phyloP scores from a whole-genome alignment of 768 basidiomycete genomes.

The Lactarius tabidus region DNA sequence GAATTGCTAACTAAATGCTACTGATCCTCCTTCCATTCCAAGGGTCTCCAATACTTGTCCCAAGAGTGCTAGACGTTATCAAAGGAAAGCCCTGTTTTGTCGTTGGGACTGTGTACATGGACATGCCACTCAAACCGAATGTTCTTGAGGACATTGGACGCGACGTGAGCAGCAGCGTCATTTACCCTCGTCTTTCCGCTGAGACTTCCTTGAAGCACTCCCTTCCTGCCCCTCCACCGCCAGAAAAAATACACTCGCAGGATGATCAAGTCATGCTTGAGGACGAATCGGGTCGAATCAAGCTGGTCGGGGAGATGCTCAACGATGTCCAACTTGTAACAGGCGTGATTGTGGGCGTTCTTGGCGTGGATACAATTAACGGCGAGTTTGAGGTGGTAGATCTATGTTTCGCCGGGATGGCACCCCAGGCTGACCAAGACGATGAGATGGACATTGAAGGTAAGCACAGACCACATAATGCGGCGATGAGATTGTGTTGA shows the following conservation, averaged over 20 bases:
- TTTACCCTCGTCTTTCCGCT: conserved; percentile 5
- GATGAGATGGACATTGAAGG: conserved; percentile 71
- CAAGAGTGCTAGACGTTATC: conserved; percentile 80
- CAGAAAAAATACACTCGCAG: conserved; percentile 66
- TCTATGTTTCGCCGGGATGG: conserved; percentile 78
- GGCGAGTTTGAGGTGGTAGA: conserved; percentile 96
- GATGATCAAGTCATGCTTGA: conserved; percentile 87
- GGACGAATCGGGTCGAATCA: conserved; percentile 92
- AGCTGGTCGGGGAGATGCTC: conserved; percentile 74
- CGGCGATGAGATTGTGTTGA: conserved; percentile 13
- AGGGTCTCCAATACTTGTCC: conserved; percentile 70
- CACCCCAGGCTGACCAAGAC: conserved; percentile 48
- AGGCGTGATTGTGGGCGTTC: conserved; percentile 83
- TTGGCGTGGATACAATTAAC: conserved; percentile 83
- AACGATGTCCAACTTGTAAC: conserved; percentile 68
- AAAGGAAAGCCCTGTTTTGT: conserved; percentile 86
- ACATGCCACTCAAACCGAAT: conserved; percentile 98
- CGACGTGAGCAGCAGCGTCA: conserved; percentile 59
- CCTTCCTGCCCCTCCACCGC: conserved; percentile 77
- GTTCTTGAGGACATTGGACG: conserved; percentile 93
- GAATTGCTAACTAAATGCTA: neutral
- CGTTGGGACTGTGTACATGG: conserved; percentile 95
- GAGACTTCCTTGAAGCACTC: conserved; percentile 51
- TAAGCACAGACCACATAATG: conserved; percentile 31
- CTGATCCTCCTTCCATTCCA: conserved; percentile 11